phyloP scores from a whole-genome alignment of 768 basidiomycete species.

The Naganishia onofrii region DNA sequence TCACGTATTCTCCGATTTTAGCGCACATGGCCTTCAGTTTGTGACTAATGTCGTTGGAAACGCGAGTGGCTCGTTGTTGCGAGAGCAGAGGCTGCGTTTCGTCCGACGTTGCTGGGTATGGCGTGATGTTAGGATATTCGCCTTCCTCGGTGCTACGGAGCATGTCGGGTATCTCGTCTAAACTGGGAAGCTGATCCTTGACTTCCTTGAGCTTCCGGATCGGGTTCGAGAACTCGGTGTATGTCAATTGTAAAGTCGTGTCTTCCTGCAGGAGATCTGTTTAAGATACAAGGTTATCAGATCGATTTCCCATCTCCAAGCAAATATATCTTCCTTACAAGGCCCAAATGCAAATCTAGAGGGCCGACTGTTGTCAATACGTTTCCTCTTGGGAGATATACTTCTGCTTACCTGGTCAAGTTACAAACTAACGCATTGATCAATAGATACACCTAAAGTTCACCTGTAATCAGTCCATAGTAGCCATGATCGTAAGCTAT shows the following conservation, averaged over 20 bases:
- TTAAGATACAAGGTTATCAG: background rate
- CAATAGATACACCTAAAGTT: slow-evolving; percentile 38
- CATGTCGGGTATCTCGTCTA: background rate
- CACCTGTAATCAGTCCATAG: background rate
- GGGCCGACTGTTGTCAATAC: background rate
- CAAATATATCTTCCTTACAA: slow-evolving; percentile 28
- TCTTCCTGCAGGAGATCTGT: slow-evolving; percentile 39
- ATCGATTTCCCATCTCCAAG: no score
- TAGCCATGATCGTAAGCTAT: background rate
- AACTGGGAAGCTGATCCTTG: slow-evolving; percentile 17
- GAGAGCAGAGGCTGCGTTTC: slow-evolving; percentile 41
- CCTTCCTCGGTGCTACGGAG: background rate
- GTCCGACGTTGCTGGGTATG: slow-evolving; percentile 33
- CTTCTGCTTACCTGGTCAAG: slow-evolving; percentile 36
- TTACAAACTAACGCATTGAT: slow-evolving; percentile 51
- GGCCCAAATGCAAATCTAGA: slow-evolving; percentile 43
- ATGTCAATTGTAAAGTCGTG: slow-evolving; percentile 38
- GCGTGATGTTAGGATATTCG: slow-evolving; percentile 38
- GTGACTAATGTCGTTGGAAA: slow-evolving; percentile 30
- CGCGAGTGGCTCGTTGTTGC: slow-evolving; percentile 32
- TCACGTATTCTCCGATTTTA: slow-evolving; percentile 37
- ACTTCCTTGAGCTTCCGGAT: slow-evolving; percentile 30
- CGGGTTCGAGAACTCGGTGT: slow-evolving; percentile 37
- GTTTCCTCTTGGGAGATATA: background rate
- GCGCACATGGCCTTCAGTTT: slow-evolving; percentile 20